Evolutionary conservation across 805 yeast species (phyloP), one percentile per base, ranked within the genome.

Genomic region (Peterozyma xylosa): DNA sequence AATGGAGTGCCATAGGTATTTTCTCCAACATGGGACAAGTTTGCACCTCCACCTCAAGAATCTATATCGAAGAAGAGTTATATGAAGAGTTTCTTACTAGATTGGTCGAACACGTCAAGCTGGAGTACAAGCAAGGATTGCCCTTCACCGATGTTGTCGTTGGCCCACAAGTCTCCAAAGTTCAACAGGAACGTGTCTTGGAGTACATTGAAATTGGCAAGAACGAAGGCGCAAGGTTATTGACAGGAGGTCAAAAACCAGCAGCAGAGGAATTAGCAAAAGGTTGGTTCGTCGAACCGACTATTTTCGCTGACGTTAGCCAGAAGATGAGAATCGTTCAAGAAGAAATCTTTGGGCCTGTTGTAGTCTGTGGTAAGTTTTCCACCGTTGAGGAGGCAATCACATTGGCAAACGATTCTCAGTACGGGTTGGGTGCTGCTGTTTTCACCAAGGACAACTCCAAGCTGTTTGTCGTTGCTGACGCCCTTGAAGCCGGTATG

Each of bases 1-100:
- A 65, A 46, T 68, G 72, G 67, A 64, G 68, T 11, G 68, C 71
- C 33, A 55, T 67, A 48, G 82, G 81, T 55, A 75, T 77, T 49
- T 76, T 76, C 65, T 70, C 65, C 63, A 78, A 78, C 63, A 68
- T 77, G 55, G 84, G 84, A 50, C 82, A 78, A 62, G 79, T 78
- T 49, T 78, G 84, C 60, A 74, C 81, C 41, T 82, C 82, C 44
- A 78, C 82, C 45, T 76, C 82, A 17, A 70, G 82, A 62, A 63
- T 76, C 39, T 76, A 74, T 52, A 66, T 78, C 46, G 82, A 78
- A 53, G 78, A 74, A 47, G 68, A 68, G 13, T 58, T 75, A 46
- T 75, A 77, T 59, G 80, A 77, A 46, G 64, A 71, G 54, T 69
- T 75, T 50, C 57, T 76, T 33, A 57, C 59, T 37, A 65, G 61